Evolutionary conservation across 495 filamentous ascomycete genomes (phyloP).

Genomic region (Evernia prunastri): DNA sequence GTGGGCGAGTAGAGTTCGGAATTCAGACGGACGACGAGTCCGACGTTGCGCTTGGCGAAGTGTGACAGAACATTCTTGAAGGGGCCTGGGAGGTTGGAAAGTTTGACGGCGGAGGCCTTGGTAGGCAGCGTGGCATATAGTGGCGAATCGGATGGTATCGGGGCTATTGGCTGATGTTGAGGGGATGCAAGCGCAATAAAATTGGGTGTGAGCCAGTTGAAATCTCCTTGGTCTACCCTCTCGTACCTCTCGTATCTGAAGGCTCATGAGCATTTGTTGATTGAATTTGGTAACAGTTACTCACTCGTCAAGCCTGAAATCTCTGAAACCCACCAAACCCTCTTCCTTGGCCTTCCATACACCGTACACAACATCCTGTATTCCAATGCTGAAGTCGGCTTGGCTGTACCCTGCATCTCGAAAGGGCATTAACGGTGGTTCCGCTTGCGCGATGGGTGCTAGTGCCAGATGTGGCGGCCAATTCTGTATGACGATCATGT

Average conservation of each 20-base stretch:
- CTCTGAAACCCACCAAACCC: conserved; percentile 74
- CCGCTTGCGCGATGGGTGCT: conserved; percentile 89
- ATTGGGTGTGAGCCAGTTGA: conserved; percentile 96
- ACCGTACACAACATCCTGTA: conserved; percentile 96
- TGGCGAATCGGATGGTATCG: conserved; percentile 62
- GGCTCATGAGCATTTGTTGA: conserved; percentile 25
- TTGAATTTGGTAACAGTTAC: conserved; percentile 25
- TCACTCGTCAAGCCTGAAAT: conserved; percentile 90
- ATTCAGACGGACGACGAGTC: conserved; percentile 91
- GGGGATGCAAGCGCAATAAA: conserved; percentile 97
- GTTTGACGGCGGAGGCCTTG: conserved; percentile 57
- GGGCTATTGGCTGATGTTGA: conserved; percentile 66
- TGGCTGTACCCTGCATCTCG: conserved; percentile 97
- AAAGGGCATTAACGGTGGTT: conserved; percentile 97
- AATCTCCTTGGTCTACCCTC: conserved; percentile 95
- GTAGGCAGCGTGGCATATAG: conserved; percentile 65
- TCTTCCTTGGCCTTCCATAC: conserved; percentile 99
- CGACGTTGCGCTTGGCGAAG: conserved; percentile 78
- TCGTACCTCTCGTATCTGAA: conserved; percentile 85
- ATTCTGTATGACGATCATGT: conserved; percentile 96
- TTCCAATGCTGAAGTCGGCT: conserved; percentile 87
- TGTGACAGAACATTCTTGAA: conserved; percentile 95
- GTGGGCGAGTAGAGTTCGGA: conserved; percentile 91
- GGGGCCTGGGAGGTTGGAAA: conserved; percentile 59
- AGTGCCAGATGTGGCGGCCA: conserved; percentile 99